Percentiles rank a stretch among this genome's conserved stretches.
phyloP scores from a whole-genome alignment of 2,329 filamentous ascomycete genomes.

The Ophiostoma montium region DNA sequence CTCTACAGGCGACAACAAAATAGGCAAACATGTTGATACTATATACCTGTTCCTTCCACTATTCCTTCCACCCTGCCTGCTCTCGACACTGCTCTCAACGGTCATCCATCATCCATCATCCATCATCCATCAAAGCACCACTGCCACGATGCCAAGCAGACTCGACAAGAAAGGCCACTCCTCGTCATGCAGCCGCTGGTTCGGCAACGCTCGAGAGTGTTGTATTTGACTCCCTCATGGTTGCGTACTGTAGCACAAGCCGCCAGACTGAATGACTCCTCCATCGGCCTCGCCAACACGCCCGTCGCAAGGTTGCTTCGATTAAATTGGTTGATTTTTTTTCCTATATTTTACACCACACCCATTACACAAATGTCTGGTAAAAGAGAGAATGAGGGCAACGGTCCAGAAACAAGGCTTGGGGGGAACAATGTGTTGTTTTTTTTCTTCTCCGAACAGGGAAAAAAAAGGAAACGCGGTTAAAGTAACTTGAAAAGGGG shows the following conservation, averaged over 20 bases:
- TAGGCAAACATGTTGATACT: too few relatives aligned
- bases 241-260: background rate
- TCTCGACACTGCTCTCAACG: too few relatives aligned
- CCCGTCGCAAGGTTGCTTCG: background rate
- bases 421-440: background rate
- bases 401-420: slow-evolving; percentile 2
- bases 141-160: background rate
- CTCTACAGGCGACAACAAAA: too few relatives aligned
- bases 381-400: background rate
- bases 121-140: background rate
- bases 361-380: slow-evolving; percentile 3
- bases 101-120: too few relatives aligned
- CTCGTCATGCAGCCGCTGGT: background rate
- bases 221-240: background rate
- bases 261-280: background rate
- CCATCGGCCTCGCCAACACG: background rate
- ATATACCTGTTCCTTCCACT: background rate
- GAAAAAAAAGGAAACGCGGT: slow-evolving; percentile 1
- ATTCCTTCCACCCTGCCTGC: background rate
- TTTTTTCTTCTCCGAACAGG: background rate
- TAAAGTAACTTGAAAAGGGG: background rate
- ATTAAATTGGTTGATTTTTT: slow-evolving; percentile 3
- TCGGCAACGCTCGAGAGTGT: background rate
- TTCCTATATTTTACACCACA: slow-evolving; percentile 8
- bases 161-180: background rate